Evolutionary conservation across 768 basidiomycete genomes (phyloP).

Genomic region (Boletus fagicola): DNA sequence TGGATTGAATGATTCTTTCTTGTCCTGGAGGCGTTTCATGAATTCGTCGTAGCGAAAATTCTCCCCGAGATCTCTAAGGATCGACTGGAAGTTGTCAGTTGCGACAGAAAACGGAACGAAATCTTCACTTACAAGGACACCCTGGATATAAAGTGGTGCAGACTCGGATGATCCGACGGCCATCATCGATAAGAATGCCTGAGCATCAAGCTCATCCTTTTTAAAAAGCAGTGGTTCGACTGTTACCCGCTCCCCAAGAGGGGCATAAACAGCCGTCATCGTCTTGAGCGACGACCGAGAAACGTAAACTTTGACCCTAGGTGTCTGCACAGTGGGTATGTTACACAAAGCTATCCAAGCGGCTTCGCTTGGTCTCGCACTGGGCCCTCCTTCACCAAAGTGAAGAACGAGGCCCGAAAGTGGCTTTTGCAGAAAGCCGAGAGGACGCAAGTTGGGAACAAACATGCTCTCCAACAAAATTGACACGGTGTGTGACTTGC

Average conservation of each 20-base stretch:
- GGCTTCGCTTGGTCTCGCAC: conserved; percentile 60
- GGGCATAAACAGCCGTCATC: conserved; percentile 55
- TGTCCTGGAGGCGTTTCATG: conserved; percentile 41
- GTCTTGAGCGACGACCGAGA: conserved; percentile 60
- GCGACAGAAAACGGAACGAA: not conserved
- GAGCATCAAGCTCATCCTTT: conserved; percentile 62
- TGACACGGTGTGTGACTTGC: conserved; percentile 72
- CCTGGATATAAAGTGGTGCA: conserved; percentile 69
- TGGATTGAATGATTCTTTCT: conserved; percentile 54
- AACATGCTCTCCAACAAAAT: conserved; percentile 70
- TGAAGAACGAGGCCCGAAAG: conserved; percentile 67
- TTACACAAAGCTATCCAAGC: conserved; percentile 53
- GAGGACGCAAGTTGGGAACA: conserved; percentile 46
- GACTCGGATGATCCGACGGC: conserved; percentile 58
- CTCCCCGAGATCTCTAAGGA: conserved; percentile 64
- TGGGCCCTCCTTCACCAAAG: conserved; percentile 63
- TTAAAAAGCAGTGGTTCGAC: conserved; percentile 57
- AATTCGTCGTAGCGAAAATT: conserved; percentile 53
- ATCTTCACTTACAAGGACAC: conserved; percentile 51
- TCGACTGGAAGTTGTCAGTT: conserved; percentile 39
- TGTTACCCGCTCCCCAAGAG: conserved; percentile 45
- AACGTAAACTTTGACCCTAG: conserved; percentile 50
- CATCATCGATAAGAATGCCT: conserved; percentile 75
- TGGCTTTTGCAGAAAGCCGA: conserved; percentile 53
- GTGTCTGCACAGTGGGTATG: conserved; percentile 33